Evolutionary conservation across 192 early-diverging fungal species (phyloP), one percentile per base, ranked within the genome.

Genomic region (Entomortierella beljakovae): DNA sequence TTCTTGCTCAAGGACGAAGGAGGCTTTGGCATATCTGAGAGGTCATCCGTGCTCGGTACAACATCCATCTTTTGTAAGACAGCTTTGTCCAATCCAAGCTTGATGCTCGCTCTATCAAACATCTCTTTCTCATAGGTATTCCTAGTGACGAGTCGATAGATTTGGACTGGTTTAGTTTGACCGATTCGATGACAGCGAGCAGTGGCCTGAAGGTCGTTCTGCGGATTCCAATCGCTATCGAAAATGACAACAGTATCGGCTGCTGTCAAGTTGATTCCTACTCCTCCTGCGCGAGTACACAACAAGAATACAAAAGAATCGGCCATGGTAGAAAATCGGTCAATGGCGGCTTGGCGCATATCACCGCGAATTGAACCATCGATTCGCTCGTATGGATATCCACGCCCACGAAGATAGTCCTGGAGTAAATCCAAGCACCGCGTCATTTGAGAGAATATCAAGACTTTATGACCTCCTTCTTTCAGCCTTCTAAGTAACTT

Each of bases 381-480:
- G 59, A 96, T 94, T 16, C 94, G 88, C 77, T 95, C 93, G 70
- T 90, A 92, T 20, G 72, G 69, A 82, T 92, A 96, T 7, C 83
- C 84, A 15, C 90, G 83, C 20, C 90, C 91, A 9, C 88, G 87
- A 48, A 96, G 76, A 59, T 96, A 96, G 61, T 96, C 94, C 51
- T 93, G 90, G 29, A 96, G 84, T 9, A 96, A 80, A 80, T 96
- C 93, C 53, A 96, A 67, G 64, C 92, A 94, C 43, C 85, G 70
- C 3, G 94, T 96, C 88, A 96, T 94, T 75, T 96, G 94, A 6
- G 93, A 95, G 61, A 96, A 96, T 43, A 96, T 95, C 38, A 96
- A 71, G 6, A 96, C 94, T 66, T 95, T 96, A 77, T 94, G 92
- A 7, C 92, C 92, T 0, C 91, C 92, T 16, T 84, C 85, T 62